Base-by-base conservation (phyloP, 495 filamentous ascomycete genomes). In the Penicillium waksmanii region DNA sequence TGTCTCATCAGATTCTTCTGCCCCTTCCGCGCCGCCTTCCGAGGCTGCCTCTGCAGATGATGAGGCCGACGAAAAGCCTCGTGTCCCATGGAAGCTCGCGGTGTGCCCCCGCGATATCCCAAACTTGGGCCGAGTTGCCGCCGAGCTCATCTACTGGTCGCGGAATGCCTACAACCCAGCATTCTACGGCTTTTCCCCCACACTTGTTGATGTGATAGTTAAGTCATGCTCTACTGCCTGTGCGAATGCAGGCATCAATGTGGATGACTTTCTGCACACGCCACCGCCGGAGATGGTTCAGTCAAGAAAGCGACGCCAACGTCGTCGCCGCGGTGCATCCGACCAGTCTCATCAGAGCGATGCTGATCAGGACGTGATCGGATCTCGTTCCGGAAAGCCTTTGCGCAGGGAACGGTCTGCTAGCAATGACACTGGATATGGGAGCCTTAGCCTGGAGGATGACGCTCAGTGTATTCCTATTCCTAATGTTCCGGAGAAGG, bases 81-180 rank as follows among this genome's bases (percentile, higher is more conserved):
- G 58, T 10, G n/a, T 34, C 3, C 18, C 23, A 19, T 65, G 42
- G 36, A 68, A 57, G 11, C 49, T 56, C 6, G 58, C 60, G 0
- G 44, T 66, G 23, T 59, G 67, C 19, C 60, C 68, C 5, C 64
- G 65, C 15, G 66, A 72, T 43, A 70, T 76, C 11, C 74, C 76
- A 8, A 73, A 79, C 43, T 55, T 78, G 12, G 75, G 74, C 10
- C 78, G 74, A 2, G 76, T 80, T 10, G 73, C 76, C 5, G 73
- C 73, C 2, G 73, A 80, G 34, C 67, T 80, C 9, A 74, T 78
- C 48, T 79, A 80, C 59, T 80, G 78, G 78, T 74, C 78, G 12
- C 73, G 73, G 8, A 75, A 79, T 56, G 78, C 78, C 7, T 80
- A 79, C 61, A 80, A 78, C 52, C 78, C 78, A 2, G 67, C 77